Evolutionary conservation across 1,139 yeast genomes (phyloP).

Genomic region (Pichia sp.): DNA sequence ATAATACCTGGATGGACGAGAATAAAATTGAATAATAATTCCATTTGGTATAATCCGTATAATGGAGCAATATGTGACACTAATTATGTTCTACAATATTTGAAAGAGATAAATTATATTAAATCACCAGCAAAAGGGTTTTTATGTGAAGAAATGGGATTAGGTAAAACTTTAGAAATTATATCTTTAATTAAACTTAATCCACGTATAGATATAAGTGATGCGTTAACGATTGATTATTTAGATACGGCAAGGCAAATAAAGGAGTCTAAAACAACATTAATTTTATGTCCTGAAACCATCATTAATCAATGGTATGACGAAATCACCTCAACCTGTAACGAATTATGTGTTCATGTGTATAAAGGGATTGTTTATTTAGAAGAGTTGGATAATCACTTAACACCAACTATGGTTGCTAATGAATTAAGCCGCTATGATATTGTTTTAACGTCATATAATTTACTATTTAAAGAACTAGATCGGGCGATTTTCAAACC

Average conservation of each 20-base stretch:
- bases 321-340: conserved; percentile 59
- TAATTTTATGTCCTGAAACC: conserved; percentile 80
- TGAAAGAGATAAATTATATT: conserved; percentile 13
- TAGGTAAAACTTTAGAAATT: conserved; percentile 89
- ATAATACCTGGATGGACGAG: conserved; percentile 51
- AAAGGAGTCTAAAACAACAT: conserved; percentile 56
- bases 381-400: conserved; percentile 18
- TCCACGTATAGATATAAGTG: conserved; percentile 31
- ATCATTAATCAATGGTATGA: conserved; percentile 79
- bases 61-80: conserved; percentile 42
- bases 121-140: conserved; percentile 55
- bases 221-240: conserved; percentile 31
- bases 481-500: conserved; percentile 75
- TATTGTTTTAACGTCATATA: conserved; percentile 77
- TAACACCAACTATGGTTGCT: conserved; percentile 39
- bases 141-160: conserved; percentile 92
- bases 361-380: conserved; percentile 54
- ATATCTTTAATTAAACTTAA: conserved; percentile 59
- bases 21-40: conserved; percentile 19
- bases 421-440: conserved; percentile 38
- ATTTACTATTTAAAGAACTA: conserved; percentile 63
- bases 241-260: conserved; percentile 42
- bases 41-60: conserved; percentile 43
- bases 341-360: conserved; percentile 48
- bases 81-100: conserved; percentile 29